Evolutionary conservation across 2,329 filamentous ascomycete species (phyloP).

Genomic region (Colletotrichum graminicola): DNA sequence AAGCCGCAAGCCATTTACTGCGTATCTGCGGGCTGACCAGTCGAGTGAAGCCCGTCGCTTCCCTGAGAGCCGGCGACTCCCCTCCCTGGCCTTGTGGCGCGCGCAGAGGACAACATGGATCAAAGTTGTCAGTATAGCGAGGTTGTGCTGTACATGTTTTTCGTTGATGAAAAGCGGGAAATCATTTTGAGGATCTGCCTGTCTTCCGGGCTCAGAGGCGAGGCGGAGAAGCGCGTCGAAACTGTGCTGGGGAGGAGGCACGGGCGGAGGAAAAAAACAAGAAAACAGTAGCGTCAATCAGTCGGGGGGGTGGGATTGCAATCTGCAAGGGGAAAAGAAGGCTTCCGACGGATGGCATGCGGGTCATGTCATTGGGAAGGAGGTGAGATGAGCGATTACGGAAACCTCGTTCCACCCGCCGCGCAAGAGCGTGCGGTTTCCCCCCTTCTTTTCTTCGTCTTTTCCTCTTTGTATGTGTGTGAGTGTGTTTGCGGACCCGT

Average conservation of each 20-base stretch:
- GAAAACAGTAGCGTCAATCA: background rate
- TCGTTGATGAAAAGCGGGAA: background rate
- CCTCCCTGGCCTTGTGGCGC: background rate
- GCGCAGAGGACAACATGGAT: constrained; percentile 3
- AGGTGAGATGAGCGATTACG: constrained; percentile 8
- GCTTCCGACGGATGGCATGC: constrained; percentile 2
- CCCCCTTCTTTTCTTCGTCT: too few species aligned
- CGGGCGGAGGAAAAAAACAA: background rate
- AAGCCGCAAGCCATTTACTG: background rate
- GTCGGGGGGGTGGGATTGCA: background rate
- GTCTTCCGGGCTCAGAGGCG: background rate
- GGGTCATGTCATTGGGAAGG: constrained; percentile 1
- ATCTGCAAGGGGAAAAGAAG: constrained; percentile 1
- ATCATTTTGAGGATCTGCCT: background rate
- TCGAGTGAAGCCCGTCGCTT: background rate
- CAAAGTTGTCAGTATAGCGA: background rate
- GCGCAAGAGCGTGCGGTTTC: background rate
- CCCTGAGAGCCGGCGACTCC: too few species aligned
- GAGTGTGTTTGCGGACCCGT: background rate
- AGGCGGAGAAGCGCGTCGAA: background rate
- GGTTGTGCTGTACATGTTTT: background rate
- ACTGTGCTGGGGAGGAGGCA: background rate
- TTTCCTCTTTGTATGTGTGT: too few species aligned
- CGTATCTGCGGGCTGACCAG: background rate
- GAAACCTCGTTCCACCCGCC: background rate